phyloP scores from a whole-genome alignment of 768 basidiomycete species.

The Trametes coccinea region DNA sequence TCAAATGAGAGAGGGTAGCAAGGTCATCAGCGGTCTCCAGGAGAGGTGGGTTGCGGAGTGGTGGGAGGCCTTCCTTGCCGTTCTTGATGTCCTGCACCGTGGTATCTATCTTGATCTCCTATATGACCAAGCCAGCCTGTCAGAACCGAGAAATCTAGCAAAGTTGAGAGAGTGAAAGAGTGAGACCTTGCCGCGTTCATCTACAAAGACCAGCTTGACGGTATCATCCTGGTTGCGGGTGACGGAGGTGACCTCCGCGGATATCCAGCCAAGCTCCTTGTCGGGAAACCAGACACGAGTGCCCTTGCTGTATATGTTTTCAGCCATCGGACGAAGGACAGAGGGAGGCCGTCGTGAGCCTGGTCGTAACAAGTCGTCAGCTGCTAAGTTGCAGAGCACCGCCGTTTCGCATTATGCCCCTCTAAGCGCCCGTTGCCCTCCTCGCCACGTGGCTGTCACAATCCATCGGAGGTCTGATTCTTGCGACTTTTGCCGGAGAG shows the following conservation, averaged over 20 bases:
- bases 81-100: slow-evolving; percentile 79
- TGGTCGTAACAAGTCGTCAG: slow-evolving; percentile 25
- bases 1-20: slow-evolving; percentile 95
- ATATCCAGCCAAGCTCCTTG: slow-evolving; percentile 93
- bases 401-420: not conserved
- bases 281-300: slow-evolving; percentile 92
- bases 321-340: slow-evolving; percentile 57
- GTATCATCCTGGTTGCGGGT: slow-evolving; percentile 66
- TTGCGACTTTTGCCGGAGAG: no score
- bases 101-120: slow-evolving; percentile 83
- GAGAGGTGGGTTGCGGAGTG: slow-evolving; percentile 93
- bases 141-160: not conserved
- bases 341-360: slow-evolving; percentile 5
- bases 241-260: slow-evolving; percentile 75
- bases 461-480: no score
- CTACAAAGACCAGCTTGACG: slow-evolving; percentile 82
- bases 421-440: not conserved
- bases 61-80: slow-evolving; percentile 80
- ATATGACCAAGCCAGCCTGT: no score
- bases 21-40: slow-evolving; percentile 97
- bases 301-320: slow-evolving; percentile 90
- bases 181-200: slow-evolving; percentile 88
- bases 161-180: slow-evolving; percentile 14
- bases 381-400: not conserved
- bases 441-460: no score